Conservation (phyloP, 2,329 filamentous ascomycete species). For the Allantophomopsis lycopodina region DNA sequence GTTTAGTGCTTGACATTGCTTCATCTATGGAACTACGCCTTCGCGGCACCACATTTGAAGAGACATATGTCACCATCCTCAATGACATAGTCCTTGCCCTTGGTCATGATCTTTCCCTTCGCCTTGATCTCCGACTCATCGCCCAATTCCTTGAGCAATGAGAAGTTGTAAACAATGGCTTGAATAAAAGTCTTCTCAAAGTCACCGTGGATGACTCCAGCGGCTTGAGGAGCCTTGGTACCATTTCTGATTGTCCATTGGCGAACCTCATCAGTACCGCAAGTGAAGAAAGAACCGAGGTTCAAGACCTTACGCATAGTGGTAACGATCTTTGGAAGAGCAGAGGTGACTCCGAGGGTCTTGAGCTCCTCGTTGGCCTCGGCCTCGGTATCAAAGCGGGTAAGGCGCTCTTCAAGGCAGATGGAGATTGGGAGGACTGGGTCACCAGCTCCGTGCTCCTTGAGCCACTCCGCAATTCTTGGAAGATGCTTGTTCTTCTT, state of each 20-base stretch:
- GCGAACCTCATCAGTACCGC: conserved; percentile 85
- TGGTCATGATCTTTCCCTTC: conserved; percentile 94
- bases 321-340: conserved; percentile 78
- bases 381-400: conserved; percentile 63
- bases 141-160: conserved; percentile 66
- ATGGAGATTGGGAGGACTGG: conserved; percentile 91
- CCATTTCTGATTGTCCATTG: conserved; percentile 97
- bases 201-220: conserved; percentile 95
- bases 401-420: conserved; percentile 82
- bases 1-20: no score
- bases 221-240: conserved; percentile 93
- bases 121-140: conserved; percentile 83
- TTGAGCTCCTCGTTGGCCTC: conserved; percentile 79
- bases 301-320: conserved; percentile 90
- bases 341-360: conserved; percentile 73
- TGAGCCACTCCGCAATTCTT: conserved; percentile 91
- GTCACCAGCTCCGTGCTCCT: conserved; percentile 75
- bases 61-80: conserved; percentile 73
- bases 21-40: no score
- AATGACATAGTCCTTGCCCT: conserved; percentile 93
- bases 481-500: conserved; percentile 99
- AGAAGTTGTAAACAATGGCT: conserved; percentile 85
- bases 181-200: conserved; percentile 99
- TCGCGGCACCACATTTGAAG: conserved; percentile 56
- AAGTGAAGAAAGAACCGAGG: conserved; percentile 94